Evolutionary conservation across 148 eudicot genomes (phyloP).

Genomic region (Dianthus caryophyllus): DNA sequence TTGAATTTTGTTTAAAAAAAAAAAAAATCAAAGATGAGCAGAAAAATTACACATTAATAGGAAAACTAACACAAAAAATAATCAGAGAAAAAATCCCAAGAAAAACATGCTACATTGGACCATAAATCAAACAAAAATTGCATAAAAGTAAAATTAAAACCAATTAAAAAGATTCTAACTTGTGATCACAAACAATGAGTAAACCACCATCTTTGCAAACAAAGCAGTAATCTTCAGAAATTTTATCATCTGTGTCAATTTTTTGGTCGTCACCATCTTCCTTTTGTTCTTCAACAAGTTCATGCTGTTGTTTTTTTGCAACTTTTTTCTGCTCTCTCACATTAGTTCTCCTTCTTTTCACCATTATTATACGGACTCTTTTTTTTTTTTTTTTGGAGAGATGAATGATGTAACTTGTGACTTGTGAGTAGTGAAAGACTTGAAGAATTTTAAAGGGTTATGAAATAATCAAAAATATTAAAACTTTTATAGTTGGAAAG

Average conservation of each 20-base stretch:
- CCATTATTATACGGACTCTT: constrained; percentile 16
- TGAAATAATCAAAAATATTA: too few species aligned
- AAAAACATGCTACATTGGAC: neutral
- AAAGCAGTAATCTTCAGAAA: constrained; percentile 69
- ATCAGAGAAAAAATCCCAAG: too few species aligned
- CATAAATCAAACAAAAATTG: neutral
- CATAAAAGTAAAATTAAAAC: too few species aligned
- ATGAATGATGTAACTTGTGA: neutral
- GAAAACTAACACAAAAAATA: too few species aligned
- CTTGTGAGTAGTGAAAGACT: neutral
- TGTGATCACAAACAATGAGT: constrained; percentile 59
- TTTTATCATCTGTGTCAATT: constrained; percentile 17
- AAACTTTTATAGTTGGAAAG: too few species aligned
- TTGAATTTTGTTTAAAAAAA: neutral
- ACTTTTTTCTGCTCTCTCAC: constrained; percentile 9
- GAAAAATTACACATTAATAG: too few species aligned
- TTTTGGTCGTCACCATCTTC: constrained; percentile 11
- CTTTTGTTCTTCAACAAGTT: neutral
- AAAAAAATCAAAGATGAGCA: neutral
- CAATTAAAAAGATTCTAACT: constrained; percentile 35
- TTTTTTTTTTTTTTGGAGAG: too few species aligned
- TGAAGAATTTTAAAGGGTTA: too few species aligned
- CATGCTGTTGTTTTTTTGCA: constrained; percentile 11
- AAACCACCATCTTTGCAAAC: constrained; percentile 76
- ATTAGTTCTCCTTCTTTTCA: constrained; percentile 18